Conservation (phyloP, 140 eudicot genomes). For the Senecio squalidus region DNA sequence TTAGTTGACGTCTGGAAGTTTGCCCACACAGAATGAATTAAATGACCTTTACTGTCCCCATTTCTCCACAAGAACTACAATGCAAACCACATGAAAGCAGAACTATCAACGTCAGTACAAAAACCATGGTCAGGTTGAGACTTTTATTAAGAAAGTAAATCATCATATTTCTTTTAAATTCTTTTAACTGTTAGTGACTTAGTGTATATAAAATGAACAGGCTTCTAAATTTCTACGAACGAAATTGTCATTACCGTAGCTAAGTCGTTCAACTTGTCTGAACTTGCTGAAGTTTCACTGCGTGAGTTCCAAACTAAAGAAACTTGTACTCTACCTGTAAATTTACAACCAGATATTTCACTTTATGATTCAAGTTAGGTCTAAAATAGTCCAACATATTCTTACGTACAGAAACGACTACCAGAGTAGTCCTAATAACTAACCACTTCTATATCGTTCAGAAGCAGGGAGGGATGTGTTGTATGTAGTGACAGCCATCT, state of each 20-base stretch:
- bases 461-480: conserved; percentile 86
- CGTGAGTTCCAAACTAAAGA: conserved; percentile 91
- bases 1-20: conserved; percentile 88
- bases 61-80: conserved; percentile 78
- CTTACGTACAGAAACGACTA: neutral
- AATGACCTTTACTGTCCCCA: conserved; percentile 63
- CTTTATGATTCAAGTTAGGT: neutral
- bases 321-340: conserved; percentile 84
- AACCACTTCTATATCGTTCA: conserved; percentile 88
- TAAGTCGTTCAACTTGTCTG: conserved; percentile 54
- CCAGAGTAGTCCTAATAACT: conserved; percentile 11
- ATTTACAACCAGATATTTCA: neutral
- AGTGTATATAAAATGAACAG: conserved; percentile 1
- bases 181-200: too few relatives aligned
- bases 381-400: neutral
- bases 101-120: conserved; percentile 2
- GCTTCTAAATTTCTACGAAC: neutral
- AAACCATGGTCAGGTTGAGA: neutral
- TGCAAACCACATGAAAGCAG: conserved; percentile 15
- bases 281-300: conserved; percentile 67
- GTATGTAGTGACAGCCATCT: conserved; percentile 98
- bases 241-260: conserved; percentile 47
- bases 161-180: neutral
- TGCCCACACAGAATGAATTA: conserved; percentile 95
- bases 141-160: conserved; percentile 5